Conservation (phyloP, 2,329 filamentous ascomycete species). For the Colletotrichum australisinense region DNA sequence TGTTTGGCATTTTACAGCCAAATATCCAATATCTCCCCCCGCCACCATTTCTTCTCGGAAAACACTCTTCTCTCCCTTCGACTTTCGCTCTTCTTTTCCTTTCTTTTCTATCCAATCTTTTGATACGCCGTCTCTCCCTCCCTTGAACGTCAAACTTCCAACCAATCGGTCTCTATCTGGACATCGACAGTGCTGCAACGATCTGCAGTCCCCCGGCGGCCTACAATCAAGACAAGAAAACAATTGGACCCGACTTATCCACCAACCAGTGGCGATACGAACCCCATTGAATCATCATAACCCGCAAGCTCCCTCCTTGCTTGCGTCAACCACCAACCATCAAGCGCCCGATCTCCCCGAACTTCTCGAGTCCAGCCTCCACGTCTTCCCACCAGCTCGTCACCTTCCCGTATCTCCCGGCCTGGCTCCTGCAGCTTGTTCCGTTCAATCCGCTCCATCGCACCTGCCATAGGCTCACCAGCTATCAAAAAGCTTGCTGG, state of each 20-base stretch:
- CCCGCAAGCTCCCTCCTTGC: constrained; percentile 29
- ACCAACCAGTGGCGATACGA: constrained; percentile 20
- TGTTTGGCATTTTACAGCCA: constrained; percentile 33
- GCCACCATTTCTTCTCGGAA: constrained; percentile 18
- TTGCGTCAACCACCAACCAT: constrained; percentile 13
- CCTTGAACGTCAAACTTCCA: constrained; percentile 22
- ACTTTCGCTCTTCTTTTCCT: background rate
- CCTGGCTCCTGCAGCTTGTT: constrained; percentile 9
- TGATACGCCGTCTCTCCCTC: background rate
- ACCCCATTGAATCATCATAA: constrained; percentile 11
- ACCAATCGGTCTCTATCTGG: background rate
- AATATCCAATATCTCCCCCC: constrained; percentile 33
- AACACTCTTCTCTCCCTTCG: background rate
- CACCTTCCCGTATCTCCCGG: background rate
- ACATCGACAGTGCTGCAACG: background rate
- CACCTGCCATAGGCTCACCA: background rate
- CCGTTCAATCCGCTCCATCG: constrained; percentile 17
- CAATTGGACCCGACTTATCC: constrained; percentile 13
- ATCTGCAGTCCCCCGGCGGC: constrained; percentile 18
- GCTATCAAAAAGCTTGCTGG: constrained; percentile 2
- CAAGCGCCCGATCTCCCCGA: constrained; percentile 9
- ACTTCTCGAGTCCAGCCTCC: background rate
- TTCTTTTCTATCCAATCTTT: background rate
- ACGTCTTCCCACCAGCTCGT: background rate
- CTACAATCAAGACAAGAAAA: constrained; percentile 12